Evolutionary conservation across 1,139 yeast species (phyloP).

Genomic region (Lodderomyces elongisporus): DNA sequence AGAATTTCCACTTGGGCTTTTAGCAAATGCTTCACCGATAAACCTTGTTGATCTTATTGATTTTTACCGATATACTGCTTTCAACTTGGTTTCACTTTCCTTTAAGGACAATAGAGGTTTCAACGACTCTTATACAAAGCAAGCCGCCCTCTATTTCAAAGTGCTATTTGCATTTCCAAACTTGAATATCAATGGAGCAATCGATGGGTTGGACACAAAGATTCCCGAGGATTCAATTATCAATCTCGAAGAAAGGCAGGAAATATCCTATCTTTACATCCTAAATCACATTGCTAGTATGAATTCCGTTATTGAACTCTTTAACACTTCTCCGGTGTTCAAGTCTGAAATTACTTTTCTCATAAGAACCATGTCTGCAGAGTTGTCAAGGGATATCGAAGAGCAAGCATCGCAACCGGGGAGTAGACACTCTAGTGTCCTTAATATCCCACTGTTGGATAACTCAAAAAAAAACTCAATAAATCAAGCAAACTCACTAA

Average conservation of each 20-base stretch:
- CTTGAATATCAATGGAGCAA: conserved; percentile 13
- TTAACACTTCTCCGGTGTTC: conserved; percentile 17
- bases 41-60: conserved; percentile 20
- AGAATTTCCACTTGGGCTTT: conserved; percentile 18
- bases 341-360: conserved; percentile 20
- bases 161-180: conserved; percentile 24
- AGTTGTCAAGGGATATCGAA: conserved; percentile 24
- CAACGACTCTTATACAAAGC: conserved; percentile 10
- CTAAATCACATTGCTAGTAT: conserved; percentile 24
- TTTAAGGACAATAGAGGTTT: conserved; percentile 1
- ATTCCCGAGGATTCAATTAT: conserved; percentile 11
- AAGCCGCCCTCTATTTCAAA: conserved; percentile 26
- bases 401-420: conserved; percentile 22
- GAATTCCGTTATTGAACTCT: conserved; percentile 18
- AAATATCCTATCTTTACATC: conserved; percentile 28
- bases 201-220: too few relatives aligned
- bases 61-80: conserved; percentile 30
- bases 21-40: conserved; percentile 11
- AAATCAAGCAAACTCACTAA: too few relatives aligned
- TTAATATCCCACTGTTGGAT: conserved; percentile 15
- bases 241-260: conserved; percentile 24
- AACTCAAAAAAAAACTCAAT: neutral
- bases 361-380: conserved; percentile 17
- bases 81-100: conserved; percentile 15
- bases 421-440: conserved; percentile 21